phyloP scores from a whole-genome alignment of 2,329 filamentous ascomycete species.

The Byssochlamys sp. region DNA sequence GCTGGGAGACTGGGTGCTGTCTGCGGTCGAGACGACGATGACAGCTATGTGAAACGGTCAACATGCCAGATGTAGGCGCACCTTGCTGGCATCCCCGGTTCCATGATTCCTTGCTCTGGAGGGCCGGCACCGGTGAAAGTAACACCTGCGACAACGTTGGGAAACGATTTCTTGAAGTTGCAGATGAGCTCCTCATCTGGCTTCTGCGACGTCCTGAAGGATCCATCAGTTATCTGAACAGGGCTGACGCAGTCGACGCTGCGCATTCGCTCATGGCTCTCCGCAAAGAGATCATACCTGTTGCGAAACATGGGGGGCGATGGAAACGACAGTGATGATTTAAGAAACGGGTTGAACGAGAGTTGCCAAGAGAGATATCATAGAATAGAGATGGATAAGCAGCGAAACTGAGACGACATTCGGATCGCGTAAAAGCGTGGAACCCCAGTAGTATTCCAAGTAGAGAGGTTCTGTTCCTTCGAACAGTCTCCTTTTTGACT shows the following conservation, averaged over 20 bases:
- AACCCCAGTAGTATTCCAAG: neutral
- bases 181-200: conserved; percentile 74
- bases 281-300: conserved; percentile 28
- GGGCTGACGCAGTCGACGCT: neutral
- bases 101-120: conserved; percentile 13
- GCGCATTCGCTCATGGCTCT: neutral
- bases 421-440: conserved; percentile 1
- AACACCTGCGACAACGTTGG: conserved; percentile 54
- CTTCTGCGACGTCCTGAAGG: conserved; percentile 64
- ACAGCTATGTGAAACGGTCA: neutral
- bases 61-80: conserved; percentile 1
- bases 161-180: conserved; percentile 75
- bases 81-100: conserved; percentile 12
- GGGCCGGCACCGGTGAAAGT: conserved; percentile 27
- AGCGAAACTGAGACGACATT: conserved; percentile 6
- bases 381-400: conserved; percentile 8
- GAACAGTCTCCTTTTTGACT: neutral
- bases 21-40: neutral
- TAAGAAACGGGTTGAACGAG: neutral
- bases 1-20: neutral
- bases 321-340: conserved; percentile 2
- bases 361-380: conserved; percentile 7
- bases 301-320: conserved; percentile 37
- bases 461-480: neutral
- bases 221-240: neutral